phyloP scores from a whole-genome alignment of 2,329 filamentous ascomycete species.

The Hawksworthiomyces lignivorus region DNA sequence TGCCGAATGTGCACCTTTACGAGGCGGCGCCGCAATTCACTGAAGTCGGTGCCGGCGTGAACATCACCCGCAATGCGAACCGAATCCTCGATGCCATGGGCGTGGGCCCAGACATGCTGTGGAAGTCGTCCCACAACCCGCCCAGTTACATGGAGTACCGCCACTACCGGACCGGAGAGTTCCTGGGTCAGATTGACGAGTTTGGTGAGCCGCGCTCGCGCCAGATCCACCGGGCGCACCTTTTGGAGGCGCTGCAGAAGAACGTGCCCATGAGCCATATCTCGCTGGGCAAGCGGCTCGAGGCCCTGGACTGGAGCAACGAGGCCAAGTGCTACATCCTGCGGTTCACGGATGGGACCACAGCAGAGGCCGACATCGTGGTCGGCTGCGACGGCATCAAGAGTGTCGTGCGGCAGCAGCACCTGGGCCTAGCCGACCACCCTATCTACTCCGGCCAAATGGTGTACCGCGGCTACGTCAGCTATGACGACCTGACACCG shows the following conservation, averaged over 20 bases:
- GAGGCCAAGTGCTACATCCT: constrained; percentile 11
- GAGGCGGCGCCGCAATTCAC: constrained; percentile 26
- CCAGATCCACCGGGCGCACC: constrained; percentile 14
- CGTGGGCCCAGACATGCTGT: constrained; percentile 20
- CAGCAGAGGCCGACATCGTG: constrained; percentile 29
- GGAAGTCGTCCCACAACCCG: constrained; percentile 11
- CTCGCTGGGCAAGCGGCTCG: constrained; percentile 11
- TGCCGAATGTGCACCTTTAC: constrained; percentile 24
- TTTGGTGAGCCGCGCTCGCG: constrained; percentile 13
- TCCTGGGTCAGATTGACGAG: constrained; percentile 14
- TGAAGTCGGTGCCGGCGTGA: constrained; percentile 28
- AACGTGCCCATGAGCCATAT: constrained; percentile 5
- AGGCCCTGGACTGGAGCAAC: constrained; percentile 2
- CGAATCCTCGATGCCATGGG: constrained; percentile 25
- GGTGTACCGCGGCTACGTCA: constrained; percentile 46
- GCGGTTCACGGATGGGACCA: constrained; percentile 20
- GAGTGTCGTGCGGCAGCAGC: constrained; percentile 43
- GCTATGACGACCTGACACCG: constrained; percentile 12
- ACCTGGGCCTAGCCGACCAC: constrained; percentile 38
- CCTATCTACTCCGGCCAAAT: constrained; percentile 49
- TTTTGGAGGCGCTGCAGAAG: constrained; percentile 9
- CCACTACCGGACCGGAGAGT: constrained; percentile 24
- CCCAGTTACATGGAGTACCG: constrained; percentile 21
- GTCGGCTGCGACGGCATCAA: constrained; percentile 61
- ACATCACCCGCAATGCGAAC: constrained; percentile 28